Evolutionary conservation across 2,329 filamentous ascomycete species (phyloP).

Genomic region (Cladophialophora yegresii): DNA sequence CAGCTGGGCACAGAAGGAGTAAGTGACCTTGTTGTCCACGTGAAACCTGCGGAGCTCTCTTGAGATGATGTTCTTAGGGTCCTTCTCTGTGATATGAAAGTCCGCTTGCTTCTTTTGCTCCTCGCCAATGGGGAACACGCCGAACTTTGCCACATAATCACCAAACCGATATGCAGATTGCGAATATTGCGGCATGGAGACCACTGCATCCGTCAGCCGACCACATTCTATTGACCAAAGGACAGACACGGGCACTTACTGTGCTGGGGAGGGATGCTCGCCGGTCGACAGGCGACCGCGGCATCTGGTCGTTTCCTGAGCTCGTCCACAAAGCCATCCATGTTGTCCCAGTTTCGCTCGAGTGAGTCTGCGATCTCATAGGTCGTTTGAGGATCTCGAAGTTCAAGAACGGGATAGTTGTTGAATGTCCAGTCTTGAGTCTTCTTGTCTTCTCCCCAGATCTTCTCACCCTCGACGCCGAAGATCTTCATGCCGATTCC

Average conservation of each 20-base stretch:
- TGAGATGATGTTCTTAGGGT: constrained; percentile 31
- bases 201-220: constrained; percentile 17
- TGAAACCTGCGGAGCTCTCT: constrained; percentile 29
- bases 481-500: constrained; percentile 34
- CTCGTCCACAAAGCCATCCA: constrained; percentile 28
- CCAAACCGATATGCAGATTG: constrained; percentile 32
- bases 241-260: constrained; percentile 12
- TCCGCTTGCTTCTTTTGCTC: constrained; percentile 28
- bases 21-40: constrained; percentile 31
- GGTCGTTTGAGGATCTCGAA: constrained; percentile 25
- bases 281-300: constrained; percentile 25
- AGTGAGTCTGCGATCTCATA: constrained; percentile 31
- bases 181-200: constrained; percentile 32
- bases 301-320: constrained; percentile 24
- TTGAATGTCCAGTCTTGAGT: constrained; percentile 33
- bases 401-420: constrained; percentile 32
- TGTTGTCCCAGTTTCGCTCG: constrained; percentile 29
- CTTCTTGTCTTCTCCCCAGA: constrained; percentile 33
- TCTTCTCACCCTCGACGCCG: constrained; percentile 31
- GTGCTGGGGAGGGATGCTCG: constrained; percentile 25
- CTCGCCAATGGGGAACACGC: constrained; percentile 27
- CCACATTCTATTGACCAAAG: neutral
- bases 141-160: constrained; percentile 31
- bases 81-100: constrained; percentile 24
- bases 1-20: constrained; percentile 34